Evolutionary conservation across 1,284 basidiomycete species (phyloP), one percentile per base, ranked within the genome.

Genomic region (Ceratobasidium sp.): DNA sequence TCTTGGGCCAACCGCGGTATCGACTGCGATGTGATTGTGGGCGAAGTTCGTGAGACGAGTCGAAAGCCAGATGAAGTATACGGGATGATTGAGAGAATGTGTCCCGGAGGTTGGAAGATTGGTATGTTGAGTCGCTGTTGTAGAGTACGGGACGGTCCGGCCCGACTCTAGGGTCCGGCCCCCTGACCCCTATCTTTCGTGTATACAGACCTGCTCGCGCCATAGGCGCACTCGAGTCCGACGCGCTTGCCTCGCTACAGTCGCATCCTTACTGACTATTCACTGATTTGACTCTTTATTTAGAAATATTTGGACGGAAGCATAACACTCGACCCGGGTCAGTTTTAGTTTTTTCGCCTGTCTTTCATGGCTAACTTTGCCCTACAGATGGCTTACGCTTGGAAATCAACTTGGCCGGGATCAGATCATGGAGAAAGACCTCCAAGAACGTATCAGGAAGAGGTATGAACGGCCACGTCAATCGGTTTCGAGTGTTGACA

Each of bases 51-150:
- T 76, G 97, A 99, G 86, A 99, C 97, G 44, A 96, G 94, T 80
- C 88, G 97, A 77, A 99, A 99, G 85, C 98, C 98, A 0, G 98
- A 99, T 81, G 98, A 99, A 85, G 94, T 96, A 33, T 99, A 99
- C 84, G 94, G 94, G 2, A 88, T 97, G 81, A 96, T 97, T 81
- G 96, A 98, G 85, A 87, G 95, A 30, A 92, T 96, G 89, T 95
- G 95, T 84, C 94, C 94, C 52, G 94, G 94, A 3, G 97, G 96
- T 2, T 87, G 96, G 64, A 98, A 97, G 85, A 90, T 98, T 20
- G 85, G 85, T 82, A 52, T 73, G 81, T 80, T 1, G 27, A 16
- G 27, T 30, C 27, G 27, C 27, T 30, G 27, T 30, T 30, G 27
- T 30, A 30, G 27, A 30, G 27, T 30, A 30, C 27, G 27, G 27